Percentiles rank a stretch among this genome's conserved stretches.
phyloP scores from a whole-genome alignment of 2,329 filamentous ascomycete genomes.

The Alternaria longipes region DNA sequence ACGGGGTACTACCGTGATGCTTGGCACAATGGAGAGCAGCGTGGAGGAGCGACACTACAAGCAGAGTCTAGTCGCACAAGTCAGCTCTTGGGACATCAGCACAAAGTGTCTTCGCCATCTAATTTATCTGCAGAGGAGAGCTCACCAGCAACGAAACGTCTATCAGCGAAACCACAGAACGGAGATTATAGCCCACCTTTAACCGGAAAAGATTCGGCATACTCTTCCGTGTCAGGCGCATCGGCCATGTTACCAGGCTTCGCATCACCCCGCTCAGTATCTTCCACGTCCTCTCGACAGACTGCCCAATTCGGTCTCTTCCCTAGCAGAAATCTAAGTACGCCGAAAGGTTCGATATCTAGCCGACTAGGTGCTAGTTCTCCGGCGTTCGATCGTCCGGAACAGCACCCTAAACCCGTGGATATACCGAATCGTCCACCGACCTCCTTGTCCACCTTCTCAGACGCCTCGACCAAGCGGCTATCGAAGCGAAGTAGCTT shows the following conservation, averaged over 20 bases:
- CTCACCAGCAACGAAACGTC: constrained; percentile 17
- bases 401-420: constrained; percentile 25
- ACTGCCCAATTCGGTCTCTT: constrained; percentile 49
- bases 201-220: constrained; percentile 51
- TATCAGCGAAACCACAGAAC: constrained; percentile 22
- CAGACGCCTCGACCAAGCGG: constrained; percentile 31
- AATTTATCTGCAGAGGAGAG: constrained; percentile 25
- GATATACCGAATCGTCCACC: constrained; percentile 37
- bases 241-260: constrained; percentile 43
- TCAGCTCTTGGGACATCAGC: constrained; percentile 25
- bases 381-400: constrained; percentile 26
- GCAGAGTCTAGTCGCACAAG: constrained; percentile 25
- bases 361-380: constrained; percentile 39
- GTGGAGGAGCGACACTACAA: constrained; percentile 19
- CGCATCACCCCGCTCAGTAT: constrained; percentile 40
- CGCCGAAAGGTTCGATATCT: constrained; percentile 45
- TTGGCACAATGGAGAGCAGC: constrained; percentile 34
- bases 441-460: constrained; percentile 41
- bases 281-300: constrained; percentile 41
- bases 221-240: constrained; percentile 50
- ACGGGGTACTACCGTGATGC: constrained; percentile 34
- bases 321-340: constrained; percentile 43
- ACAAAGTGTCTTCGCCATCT: constrained; percentile 19
- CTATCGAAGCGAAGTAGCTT: constrained; percentile 47
- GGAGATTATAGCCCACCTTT: constrained; percentile 43